phyloP scores from a whole-genome alignment of 257 asterid genomes.

The Parsonsia alboflavescens region DNA sequence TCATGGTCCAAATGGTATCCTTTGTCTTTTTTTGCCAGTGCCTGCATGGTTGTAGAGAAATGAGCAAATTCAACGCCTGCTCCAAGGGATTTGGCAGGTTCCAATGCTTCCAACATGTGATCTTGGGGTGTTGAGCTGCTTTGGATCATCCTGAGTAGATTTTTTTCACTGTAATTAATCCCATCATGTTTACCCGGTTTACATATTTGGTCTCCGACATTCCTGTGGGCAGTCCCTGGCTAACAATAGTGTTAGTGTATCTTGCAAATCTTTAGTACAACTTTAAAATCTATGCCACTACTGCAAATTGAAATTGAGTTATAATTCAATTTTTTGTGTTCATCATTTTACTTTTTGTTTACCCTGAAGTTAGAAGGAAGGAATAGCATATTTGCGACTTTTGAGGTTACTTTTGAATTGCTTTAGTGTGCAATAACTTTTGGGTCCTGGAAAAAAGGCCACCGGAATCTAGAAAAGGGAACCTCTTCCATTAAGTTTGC shows the following conservation, averaged over 20 bases:
- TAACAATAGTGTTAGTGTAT: not conserved
- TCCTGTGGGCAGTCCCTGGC: not conserved
- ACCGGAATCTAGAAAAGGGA: not conserved
- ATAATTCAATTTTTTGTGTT: not conserved
- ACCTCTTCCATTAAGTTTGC: not conserved
- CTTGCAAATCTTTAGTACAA: not conserved
- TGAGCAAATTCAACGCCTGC: constrained; percentile 1
- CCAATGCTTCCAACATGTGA: not conserved
- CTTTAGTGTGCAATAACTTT: not conserved
- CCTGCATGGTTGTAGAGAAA: constrained; percentile 9
- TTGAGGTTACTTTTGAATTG: not conserved
- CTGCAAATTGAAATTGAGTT: not conserved
- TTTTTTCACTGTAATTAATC: not conserved
- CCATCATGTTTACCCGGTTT: not conserved
- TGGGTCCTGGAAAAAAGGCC: not conserved
- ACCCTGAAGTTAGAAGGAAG: too few relatives aligned
- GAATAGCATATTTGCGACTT: not conserved
- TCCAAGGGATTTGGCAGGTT: not conserved
- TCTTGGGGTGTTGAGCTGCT: not conserved
- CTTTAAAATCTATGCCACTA: not conserved
- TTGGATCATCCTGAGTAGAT: not conserved
- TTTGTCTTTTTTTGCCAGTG: constrained; percentile 6
- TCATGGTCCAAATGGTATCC: constrained; percentile 5
- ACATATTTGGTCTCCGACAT: not conserved
- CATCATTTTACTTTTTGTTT: not conserved